Evolutionary conservation across 495 filamentous ascomycete genomes (phyloP).

Genomic region (Aspergillus sparsus): DNA sequence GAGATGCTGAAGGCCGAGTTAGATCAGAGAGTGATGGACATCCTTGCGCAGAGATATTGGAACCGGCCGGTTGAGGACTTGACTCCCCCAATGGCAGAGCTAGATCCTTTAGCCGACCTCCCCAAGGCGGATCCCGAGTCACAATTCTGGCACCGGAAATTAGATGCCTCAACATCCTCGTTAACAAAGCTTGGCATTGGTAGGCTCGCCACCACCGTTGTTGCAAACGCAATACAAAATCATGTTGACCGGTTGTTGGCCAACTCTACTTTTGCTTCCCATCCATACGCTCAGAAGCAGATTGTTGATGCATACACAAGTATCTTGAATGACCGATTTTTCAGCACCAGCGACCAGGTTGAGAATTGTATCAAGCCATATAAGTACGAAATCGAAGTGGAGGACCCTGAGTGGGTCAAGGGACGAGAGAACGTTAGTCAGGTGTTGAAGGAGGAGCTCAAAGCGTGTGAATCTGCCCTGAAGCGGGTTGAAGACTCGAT

Average conservation of each 20-base stretch:
- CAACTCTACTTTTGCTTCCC: constrained; percentile 78
- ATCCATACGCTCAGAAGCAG: constrained; percentile 87
- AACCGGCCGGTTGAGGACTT: constrained; percentile 90
- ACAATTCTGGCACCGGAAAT: constrained; percentile 89
- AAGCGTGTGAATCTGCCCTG: constrained; percentile 75
- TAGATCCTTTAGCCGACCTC: constrained; percentile 72
- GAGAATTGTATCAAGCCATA: constrained; percentile 99
- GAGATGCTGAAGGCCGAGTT: constrained; percentile 88
- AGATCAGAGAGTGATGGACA: constrained; percentile 91
- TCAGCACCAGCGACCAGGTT: constrained; percentile 96
- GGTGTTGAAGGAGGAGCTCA: constrained; percentile 79
- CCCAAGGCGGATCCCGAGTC: constrained; percentile 82
- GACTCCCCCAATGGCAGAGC: constrained; percentile 58
- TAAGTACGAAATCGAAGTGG: constrained; percentile 95
- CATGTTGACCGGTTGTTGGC: constrained; percentile 78
- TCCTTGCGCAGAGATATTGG: constrained; percentile 96
- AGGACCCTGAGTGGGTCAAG: constrained; percentile 82
- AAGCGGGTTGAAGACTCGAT: constrained; percentile 72
- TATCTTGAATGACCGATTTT: constrained; percentile 92
- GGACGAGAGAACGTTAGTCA: constrained; percentile 76
- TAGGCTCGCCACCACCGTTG: constrained; percentile 84
- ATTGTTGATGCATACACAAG: constrained; percentile 84
- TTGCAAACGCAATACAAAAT: constrained; percentile 81
- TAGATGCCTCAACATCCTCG: constrained; percentile 86
- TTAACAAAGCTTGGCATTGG: constrained; percentile 94